Evolutionary conservation across 192 early-diverging fungal genomes (phyloP).

Genomic region (Globomyces pollinis-pini): DNA sequence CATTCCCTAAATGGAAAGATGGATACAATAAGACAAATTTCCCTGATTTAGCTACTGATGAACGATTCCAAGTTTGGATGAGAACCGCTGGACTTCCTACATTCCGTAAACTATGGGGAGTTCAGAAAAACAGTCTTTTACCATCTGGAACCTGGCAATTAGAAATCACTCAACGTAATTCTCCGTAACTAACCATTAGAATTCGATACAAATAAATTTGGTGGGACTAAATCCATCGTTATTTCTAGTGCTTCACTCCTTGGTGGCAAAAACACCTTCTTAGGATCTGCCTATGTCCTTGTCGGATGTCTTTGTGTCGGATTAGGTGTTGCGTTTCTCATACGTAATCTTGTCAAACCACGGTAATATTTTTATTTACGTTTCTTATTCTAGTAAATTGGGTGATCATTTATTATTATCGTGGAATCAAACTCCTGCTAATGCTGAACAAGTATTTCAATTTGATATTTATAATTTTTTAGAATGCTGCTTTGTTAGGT

Average conservation of each 20-base stretch:
- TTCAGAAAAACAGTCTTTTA: conserved; percentile 56
- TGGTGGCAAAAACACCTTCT: conserved; percentile 94
- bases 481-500: no score
- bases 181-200: conserved; percentile 86
- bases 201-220: conserved; percentile 78
- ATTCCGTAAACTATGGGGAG: conserved; percentile 92
- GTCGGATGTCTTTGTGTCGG: conserved; percentile 87
- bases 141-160: conserved; percentile 64
- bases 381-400: conserved; percentile 63
- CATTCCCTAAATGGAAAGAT: conserved; percentile 44
- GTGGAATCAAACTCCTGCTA: conserved; percentile 63
- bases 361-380: conserved; percentile 48
- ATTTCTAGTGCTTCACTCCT: conserved; percentile 89
- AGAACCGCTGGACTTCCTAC: conserved; percentile 88
- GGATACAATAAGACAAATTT: conserved; percentile 50
- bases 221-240: conserved; percentile 92
- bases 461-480: no score
- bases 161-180: conserved; percentile 67
- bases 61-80: conserved; percentile 99
- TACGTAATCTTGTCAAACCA: conserved; percentile 89
- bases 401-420: conserved; percentile 96
- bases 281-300: conserved; percentile 90
- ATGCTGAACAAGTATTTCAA: no score
- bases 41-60: conserved; percentile 57
- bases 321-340: conserved; percentile 79